A percentile compares a stretch with the other conserved stretches of the same genome.
Evolutionary conservation across 2,329 filamentous ascomycete species (phyloP).

Genomic region (Escovopsis sp.): DNA sequence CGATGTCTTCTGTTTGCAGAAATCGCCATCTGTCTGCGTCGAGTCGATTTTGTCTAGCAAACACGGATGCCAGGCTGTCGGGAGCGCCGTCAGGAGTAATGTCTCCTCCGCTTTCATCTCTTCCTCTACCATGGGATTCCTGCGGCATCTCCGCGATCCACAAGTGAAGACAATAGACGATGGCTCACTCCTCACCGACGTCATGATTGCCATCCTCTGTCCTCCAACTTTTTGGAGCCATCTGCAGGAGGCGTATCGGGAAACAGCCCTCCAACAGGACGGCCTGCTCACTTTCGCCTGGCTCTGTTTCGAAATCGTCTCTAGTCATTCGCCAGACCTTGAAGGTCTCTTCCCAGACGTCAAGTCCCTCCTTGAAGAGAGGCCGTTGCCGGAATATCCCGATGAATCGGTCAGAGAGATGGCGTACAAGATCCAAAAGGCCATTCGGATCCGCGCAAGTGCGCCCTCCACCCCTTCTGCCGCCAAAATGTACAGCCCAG

Average conservation of each 20-base stretch:
- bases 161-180: slow-evolving; percentile 5
- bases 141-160: slow-evolving; percentile 2
- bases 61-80: slow-evolving; percentile 3
- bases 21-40: slow-evolving; percentile 2
- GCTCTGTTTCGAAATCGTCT: slow-evolving; percentile 8
- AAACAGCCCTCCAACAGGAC: background rate
- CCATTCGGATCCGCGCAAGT: slow-evolving; percentile 17
- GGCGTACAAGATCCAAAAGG: slow-evolving; percentile 24
- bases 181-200: slow-evolving; percentile 4
- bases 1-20: slow-evolving; percentile 3
- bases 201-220: slow-evolving; percentile 4
- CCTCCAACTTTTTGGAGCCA: slow-evolving; percentile 7
- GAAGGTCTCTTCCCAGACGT: slow-evolving; percentile 7
- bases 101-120: slow-evolving; percentile 2
- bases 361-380: slow-evolving; percentile 11
- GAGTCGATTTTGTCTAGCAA: slow-evolving; percentile 5
- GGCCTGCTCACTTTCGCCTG: slow-evolving; percentile 6
- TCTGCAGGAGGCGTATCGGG: slow-evolving; percentile 1
- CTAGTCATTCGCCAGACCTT: background rate
- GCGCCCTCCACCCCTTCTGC: background rate
- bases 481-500: slow-evolving; percentile 24
- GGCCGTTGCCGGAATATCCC: too few species aligned
- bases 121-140: slow-evolving; percentile 1
- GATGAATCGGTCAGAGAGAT: slow-evolving; percentile 12
- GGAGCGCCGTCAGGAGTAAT: slow-evolving; percentile 5